Base-by-base conservation (phyloP, 2,329 filamentous ascomycete genomes). In the Colletotrichum horii region DNA sequence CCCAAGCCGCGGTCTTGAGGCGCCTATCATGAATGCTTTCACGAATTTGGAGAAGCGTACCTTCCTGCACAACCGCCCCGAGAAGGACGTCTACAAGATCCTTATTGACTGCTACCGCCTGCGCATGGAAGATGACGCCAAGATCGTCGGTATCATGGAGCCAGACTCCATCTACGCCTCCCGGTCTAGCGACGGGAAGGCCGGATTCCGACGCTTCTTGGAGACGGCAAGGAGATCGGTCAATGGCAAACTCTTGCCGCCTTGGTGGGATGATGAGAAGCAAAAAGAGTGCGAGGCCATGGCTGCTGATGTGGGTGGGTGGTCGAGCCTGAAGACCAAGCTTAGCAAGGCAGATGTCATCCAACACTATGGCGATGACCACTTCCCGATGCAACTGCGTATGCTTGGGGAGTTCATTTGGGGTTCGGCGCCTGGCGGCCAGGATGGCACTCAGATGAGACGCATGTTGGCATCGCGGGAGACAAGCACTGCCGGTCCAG, bases 31-130 rank as follows among this genome's bases (percentile, higher is more conserved):
- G 0, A 79, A 81, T 0, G 85, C 88, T 5, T 89, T 88, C 75
- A 83, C 82, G 3, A 80, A 80, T n/a, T 84, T 89, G 2, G 71
- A 82, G 3, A 80, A 81, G 4, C 80, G 80, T 38, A 87, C 81
- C 4, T 90, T 83, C 80, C 84, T 90, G 5, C 84, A 89, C 70
- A 79, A 81, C 76, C 86, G 86, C 15, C 81, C 86, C 2, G 82
- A 88, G 76, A 79, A 79, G 22, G 88, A 89, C 56, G 84, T 87
- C 6, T 90, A 85, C 79, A 78, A 81, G 28, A 77, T 89, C 2
- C 84, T 90, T 14, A 84, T 90, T 69, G 88, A 90, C 75, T 76
- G 83, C 3, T 89, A 89, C 78, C 87, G 87, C 34, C 77, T 90
- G n/a, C 85, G 84, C n/a, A 72, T 84, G n/a, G 82, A 85, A 4